phyloP scores from a whole-genome alignment of 495 filamentous ascomycete genomes.

The Penicillium pancosmium region DNA sequence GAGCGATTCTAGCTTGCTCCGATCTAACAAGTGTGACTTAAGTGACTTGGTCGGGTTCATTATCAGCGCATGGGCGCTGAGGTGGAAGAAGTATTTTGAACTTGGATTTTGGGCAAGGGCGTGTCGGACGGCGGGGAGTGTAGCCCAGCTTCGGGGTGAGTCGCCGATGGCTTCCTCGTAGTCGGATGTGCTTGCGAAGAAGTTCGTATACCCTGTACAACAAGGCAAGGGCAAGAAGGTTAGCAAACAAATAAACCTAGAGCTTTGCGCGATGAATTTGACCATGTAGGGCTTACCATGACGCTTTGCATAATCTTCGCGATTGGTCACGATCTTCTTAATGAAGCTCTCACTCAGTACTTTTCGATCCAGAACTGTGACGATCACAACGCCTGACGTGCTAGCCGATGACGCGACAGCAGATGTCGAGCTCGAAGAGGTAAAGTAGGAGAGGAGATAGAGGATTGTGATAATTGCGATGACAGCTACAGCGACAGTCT shows the following conservation, averaged over 20 bases:
- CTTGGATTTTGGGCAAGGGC: constrained; percentile 79
- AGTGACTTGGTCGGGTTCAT: constrained; percentile 81
- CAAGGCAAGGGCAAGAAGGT: background rate
- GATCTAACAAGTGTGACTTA: constrained; percentile 68
- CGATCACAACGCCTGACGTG: constrained; percentile 79
- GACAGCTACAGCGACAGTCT: constrained; percentile 59
- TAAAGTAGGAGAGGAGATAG: constrained; percentile 61
- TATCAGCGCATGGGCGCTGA: constrained; percentile 81
- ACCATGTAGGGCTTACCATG: constrained; percentile 66
- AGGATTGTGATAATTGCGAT: constrained; percentile 61
- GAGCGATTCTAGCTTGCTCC: constrained; percentile 66
- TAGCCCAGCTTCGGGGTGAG: constrained; percentile 72
- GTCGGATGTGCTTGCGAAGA: constrained; percentile 73
- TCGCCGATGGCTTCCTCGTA: constrained; percentile 66
- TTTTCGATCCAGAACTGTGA: constrained; percentile 76
- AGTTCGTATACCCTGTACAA: constrained; percentile 78
- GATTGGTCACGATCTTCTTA: constrained; percentile 75
- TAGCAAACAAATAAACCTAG: background rate
- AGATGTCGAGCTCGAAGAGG: constrained; percentile 37
- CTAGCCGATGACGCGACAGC: constrained; percentile 55
- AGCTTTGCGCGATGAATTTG: background rate
- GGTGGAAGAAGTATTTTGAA: constrained; percentile 78
- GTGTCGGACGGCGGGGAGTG: constrained; percentile 84
- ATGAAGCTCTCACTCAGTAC: constrained; percentile 62
- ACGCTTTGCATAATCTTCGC: constrained; percentile 80